Evolutionary conservation across 176 grass and related monocot genomes (phyloP).

Genomic region (Bolboschoenus planiculmis): DNA sequence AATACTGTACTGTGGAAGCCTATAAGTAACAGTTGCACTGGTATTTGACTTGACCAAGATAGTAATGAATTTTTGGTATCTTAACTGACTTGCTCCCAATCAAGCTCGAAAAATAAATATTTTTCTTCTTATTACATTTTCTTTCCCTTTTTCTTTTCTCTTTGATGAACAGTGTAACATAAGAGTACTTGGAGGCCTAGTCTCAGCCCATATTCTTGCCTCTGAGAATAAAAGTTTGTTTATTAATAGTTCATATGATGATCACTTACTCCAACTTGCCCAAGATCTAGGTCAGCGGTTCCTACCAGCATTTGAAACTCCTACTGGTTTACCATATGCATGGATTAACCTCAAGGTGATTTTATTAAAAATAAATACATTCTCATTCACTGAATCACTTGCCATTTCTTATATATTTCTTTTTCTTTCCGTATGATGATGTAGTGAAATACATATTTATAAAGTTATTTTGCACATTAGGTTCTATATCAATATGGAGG

Average conservation of each 20-base stretch:
- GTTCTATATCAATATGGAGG: background rate
- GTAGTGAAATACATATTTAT: background rate
- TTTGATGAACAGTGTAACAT: conserved; percentile 72
- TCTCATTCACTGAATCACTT: background rate
- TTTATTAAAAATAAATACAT: conserved; percentile 14
- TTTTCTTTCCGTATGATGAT: conserved; percentile 10
- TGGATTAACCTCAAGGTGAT: conserved; percentile 92
- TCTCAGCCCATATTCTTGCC: conserved; percentile 98
- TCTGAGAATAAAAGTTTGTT: conserved; percentile 58
- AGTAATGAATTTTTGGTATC: background rate
- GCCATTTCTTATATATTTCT: background rate
- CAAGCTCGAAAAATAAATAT: conserved; percentile 7
- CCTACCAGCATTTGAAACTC: conserved; percentile 89
- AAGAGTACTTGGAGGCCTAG: conserved; percentile 95
- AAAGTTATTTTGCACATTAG: background rate
- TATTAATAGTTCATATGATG: conserved; percentile 54
- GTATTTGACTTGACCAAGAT: background rate
- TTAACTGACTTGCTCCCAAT: background rate
- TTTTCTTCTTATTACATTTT: background rate
- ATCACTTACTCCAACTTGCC: conserved; percentile 79
- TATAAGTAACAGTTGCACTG: background rate
- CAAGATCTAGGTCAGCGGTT: conserved; percentile 71
- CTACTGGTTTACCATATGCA: conserved; percentile 93
- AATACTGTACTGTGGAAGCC: background rate
- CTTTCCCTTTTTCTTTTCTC: conserved; percentile 19